Evolutionary conservation across 495 filamentous ascomycete species (phyloP).

Genomic region (Penicillium fimorum): DNA sequence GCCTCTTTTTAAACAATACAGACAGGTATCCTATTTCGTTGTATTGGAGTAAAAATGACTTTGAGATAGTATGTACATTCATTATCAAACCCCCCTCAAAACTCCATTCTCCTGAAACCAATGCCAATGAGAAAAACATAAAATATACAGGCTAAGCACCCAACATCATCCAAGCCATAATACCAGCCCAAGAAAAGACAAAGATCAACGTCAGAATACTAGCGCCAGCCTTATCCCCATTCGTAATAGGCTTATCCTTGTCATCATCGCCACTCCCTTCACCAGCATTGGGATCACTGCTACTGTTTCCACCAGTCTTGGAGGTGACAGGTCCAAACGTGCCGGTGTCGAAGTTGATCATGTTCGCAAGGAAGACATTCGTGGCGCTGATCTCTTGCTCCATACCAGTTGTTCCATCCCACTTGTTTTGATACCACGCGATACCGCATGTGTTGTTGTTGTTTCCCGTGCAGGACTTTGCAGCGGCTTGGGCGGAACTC

Average conservation of each 20-base stretch:
- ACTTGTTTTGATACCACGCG: slow-evolving; percentile 61
- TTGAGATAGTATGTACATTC: neutral
- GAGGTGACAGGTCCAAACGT: slow-evolving; percentile 22
- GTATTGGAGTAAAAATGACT: neutral
- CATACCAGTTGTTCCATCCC: slow-evolving; percentile 62
- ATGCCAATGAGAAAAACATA: neutral
- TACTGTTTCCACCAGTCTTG: slow-evolving; percentile 21
- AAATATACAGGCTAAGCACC: neutral
- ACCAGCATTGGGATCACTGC: slow-evolving; percentile 33
- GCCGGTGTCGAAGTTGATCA: slow-evolving; percentile 25
- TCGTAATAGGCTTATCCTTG: slow-evolving; percentile 40
- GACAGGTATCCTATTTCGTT: neutral
- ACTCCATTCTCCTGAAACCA: slow-evolving; percentile 2
- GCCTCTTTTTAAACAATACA: too few relatives aligned
- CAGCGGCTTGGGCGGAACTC: slow-evolving; percentile 65
- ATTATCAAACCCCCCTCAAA: neutral
- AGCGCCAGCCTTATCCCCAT: slow-evolving; percentile 58
- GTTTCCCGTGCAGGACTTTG: slow-evolving; percentile 61
- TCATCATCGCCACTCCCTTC: slow-evolving; percentile 12
- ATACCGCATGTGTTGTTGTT: slow-evolving; percentile 67
- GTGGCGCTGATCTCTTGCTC: slow-evolving; percentile 50
- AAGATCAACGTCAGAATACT: slow-evolving; percentile 62
- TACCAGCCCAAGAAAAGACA: slow-evolving; percentile 31
- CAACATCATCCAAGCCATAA: slow-evolving; percentile 22
- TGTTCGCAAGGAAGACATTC: slow-evolving; percentile 46